Base-by-base conservation (phyloP, 106 monocot genomes). In the Vanilla planifolia region DNA sequence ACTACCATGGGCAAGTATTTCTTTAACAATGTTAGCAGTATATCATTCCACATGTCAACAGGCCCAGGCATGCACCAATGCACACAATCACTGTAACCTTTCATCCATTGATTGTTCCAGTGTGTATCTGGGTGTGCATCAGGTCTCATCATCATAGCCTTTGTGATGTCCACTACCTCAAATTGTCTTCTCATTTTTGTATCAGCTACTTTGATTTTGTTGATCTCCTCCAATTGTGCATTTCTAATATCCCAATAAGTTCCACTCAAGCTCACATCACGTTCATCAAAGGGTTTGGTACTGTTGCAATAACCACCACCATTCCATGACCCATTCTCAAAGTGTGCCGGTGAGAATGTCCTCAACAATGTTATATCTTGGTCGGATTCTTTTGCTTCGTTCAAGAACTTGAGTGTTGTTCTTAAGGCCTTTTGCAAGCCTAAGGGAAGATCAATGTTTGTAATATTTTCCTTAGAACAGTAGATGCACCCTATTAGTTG, bases 1-100 rank as follows among this genome's bases (percentile, higher is more conserved):
- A 50, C 25, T 25, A 50, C 23, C 50, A 6, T 11, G 2, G 9
- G 25, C 9, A 3, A 24, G 50, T 50, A 50, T 67, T 60, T 59
- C 34, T 48, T 67, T 7, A 77, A 11, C 22, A 67, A 17, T 17
- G 37, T 50, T 4, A 75, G 34, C 57, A 88, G 43, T 40, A 88
- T 33, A 5, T 91, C 75, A 56, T 83, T 92, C 91, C 91, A 92
- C 16, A 60, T 58, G 60, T 92, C 91, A 51, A 92, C 44, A 3
- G 83, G 65, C 14, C 91, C 86, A 0, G 91, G 86, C 62, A 92
- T 20, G 70, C 89, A 89, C 89, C 89, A 89, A 33, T 89, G 89
- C 59, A 78, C 17, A 15, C 89, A 89, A 21, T 86, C 91, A 51
- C 43, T 80, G 36, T 59, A 37, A 6, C 72, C 74, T 43, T 20